These are phyloP conservation scores for Coemansia sp. DNA, from an alignment of 192 early-diverging fungal genomes.

Conservation along the genomic window DNA sequence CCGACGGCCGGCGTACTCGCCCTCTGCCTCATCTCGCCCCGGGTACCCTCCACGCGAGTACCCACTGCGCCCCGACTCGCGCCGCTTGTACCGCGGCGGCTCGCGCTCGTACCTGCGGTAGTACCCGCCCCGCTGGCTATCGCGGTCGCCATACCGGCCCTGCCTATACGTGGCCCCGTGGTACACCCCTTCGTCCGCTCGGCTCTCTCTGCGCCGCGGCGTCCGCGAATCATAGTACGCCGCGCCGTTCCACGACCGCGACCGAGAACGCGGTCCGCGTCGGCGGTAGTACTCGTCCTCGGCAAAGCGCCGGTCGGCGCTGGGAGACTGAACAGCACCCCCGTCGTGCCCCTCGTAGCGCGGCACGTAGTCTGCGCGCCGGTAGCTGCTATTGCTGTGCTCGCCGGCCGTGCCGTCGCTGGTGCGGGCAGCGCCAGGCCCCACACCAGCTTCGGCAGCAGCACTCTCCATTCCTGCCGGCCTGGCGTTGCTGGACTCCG, in stretches of 20 bases:
- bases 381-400: not conserved
- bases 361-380: conserved; percentile 11
- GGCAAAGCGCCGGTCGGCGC: conserved; percentile 3
- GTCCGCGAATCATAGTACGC: conserved; percentile 1
- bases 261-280: conserved; percentile 13
- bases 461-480: not conserved
- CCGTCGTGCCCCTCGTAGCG: conserved; percentile 7
- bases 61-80: conserved; percentile 27
- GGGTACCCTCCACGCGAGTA: conserved; percentile 24
- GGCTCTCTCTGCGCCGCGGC: conserved; percentile 15
- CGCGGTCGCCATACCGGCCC: conserved; percentile 24
- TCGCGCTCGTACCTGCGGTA: conserved; percentile 34
- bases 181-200: conserved; percentile 19
- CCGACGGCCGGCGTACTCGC: conserved; percentile 20
- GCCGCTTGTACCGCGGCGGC: conserved; percentile 28
- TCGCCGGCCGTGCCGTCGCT: not conserved
- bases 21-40: conserved; percentile 12
- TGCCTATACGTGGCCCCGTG: conserved; percentile 21
- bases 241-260: conserved; percentile 12
- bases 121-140: conserved; percentile 16
- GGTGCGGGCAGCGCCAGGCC: not conserved
- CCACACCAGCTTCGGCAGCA: not conserved
- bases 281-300: conserved; percentile 9
- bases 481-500: not conserved
- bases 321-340: conserved; percentile 3